Evolutionary conservation across 352 stramenopile genomes (phyloP).

Genomic region (Aphanomyces stellatus): DNA sequence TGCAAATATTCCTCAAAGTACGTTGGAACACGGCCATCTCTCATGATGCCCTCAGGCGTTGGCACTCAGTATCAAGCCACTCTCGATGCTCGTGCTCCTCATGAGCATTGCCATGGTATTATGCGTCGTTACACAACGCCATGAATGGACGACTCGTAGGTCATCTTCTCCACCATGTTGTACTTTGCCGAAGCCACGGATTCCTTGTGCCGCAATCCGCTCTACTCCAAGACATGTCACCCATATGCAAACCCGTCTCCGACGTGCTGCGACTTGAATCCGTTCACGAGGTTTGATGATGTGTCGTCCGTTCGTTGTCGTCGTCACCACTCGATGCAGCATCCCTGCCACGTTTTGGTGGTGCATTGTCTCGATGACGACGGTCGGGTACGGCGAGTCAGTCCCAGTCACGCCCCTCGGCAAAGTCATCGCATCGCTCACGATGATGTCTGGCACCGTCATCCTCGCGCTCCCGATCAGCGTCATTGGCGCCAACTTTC

Average conservation of each 20-base stretch:
- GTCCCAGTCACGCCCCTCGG: conserved; percentile 62
- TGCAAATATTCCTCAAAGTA: conserved; percentile 53
- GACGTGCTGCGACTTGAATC: conserved; percentile 13
- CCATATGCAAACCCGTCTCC: background rate
- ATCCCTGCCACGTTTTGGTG: conserved; percentile 82
- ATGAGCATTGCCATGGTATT: conserved; percentile 63
- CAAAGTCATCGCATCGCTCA: conserved; percentile 58
- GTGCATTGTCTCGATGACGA: conserved; percentile 89
- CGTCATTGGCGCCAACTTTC: conserved; percentile 83
- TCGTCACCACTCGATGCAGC: conserved; percentile 19
- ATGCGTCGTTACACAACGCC: background rate
- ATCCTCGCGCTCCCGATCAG: conserved; percentile 82
- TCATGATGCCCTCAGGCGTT: conserved; percentile 24
- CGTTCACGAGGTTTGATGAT: conserved; percentile 8
- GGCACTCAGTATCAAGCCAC: conserved; percentile 64
- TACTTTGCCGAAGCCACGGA: conserved; percentile 72
- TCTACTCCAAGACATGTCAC: conserved; percentile 13
- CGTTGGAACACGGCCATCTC: background rate
- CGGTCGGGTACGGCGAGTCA: conserved; percentile 84
- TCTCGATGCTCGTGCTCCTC: conserved; percentile 81
- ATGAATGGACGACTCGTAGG: conserved; percentile 10
- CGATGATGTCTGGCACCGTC: conserved; percentile 77
- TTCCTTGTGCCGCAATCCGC: conserved; percentile 41
- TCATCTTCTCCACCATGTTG: conserved; percentile 78
- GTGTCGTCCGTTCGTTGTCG: conserved; percentile 15